phyloP scores from a whole-genome alignment of 176 grass and related monocot genomes.

The Aegilops bicornis region DNA sequence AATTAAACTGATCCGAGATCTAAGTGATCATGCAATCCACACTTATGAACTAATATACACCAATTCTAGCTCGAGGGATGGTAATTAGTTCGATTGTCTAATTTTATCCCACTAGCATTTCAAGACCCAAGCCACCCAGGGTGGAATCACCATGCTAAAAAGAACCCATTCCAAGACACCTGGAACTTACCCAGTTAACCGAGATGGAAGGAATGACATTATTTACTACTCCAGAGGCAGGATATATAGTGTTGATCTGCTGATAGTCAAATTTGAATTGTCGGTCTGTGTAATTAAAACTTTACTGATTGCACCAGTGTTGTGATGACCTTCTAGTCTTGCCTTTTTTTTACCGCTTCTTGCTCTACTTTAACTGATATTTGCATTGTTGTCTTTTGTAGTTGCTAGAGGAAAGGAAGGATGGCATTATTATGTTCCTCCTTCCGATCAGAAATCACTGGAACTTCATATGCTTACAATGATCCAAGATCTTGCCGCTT shows the following conservation, averaged over 20 bases:
- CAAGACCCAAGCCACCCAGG: neutral
- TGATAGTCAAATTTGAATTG: neutral
- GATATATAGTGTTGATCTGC: neutral
- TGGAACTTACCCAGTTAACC: neutral
- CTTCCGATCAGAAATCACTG: slow-evolving; percentile 76
- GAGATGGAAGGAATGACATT: neutral
- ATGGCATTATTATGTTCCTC: slow-evolving; percentile 79
- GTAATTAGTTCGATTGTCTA: neutral
- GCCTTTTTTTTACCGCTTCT: neutral
- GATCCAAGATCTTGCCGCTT: slow-evolving; percentile 95
- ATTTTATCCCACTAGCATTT: neutral
- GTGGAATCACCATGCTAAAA: neutral
- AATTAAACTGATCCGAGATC: slow-evolving; percentile 10
- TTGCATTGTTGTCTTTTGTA: slow-evolving; percentile 30
- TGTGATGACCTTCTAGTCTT: slow-evolving; percentile 8
- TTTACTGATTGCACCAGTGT: neutral
- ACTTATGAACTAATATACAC: neutral
- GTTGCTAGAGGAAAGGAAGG: slow-evolving; percentile 81
- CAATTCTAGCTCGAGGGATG: neutral
- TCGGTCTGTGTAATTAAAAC: neutral
- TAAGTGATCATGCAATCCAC: slow-evolving; percentile 13
- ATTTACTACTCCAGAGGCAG: neutral
- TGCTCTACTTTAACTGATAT: slow-evolving; percentile 14
- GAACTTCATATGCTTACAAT: slow-evolving; percentile 98
- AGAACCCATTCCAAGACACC: neutral